These are phyloP conservation scores for Trichoderma brevicompactum DNA, from an alignment of 2,329 filamentous ascomycete species.

Conservation along the genomic window DNA sequence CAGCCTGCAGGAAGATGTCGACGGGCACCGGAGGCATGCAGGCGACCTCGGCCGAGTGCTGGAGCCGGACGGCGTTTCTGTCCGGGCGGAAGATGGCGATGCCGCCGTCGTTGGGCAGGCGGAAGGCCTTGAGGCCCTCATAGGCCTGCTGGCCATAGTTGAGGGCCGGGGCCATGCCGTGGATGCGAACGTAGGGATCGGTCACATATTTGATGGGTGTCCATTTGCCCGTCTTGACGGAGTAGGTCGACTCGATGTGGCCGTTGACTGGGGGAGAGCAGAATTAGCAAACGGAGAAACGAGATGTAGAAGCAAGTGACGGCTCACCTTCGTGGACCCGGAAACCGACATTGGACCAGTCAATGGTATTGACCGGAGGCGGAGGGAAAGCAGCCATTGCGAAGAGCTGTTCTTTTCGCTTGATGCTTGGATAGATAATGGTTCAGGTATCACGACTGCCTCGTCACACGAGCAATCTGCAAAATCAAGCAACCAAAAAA, in stretches of 20 bases:
- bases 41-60: slow-evolving; percentile 81
- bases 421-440: neutral
- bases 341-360: slow-evolving; percentile 95
- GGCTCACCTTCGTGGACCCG: slow-evolving; percentile 79
- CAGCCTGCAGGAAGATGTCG: slow-evolving; percentile 74
- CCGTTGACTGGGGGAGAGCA: slow-evolving; percentile 73
- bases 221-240: slow-evolving; percentile 75
- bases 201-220: slow-evolving; percentile 75
- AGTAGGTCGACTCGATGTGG: slow-evolving; percentile 88
- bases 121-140: slow-evolving; percentile 98
- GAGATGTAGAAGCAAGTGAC: neutral
- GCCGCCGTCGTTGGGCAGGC: slow-evolving; percentile 66
- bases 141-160: slow-evolving; percentile 99
- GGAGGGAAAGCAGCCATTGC: slow-evolving; percentile 70
- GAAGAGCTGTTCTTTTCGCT: neutral
- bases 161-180: slow-evolving; percentile 91
- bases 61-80: slow-evolving; percentile 82
- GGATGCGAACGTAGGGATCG: slow-evolving; percentile 84
- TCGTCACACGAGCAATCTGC: too few relatives aligned
- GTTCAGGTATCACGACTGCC: too few relatives aligned
- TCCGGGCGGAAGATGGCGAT: slow-evolving; percentile 89
- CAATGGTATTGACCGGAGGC: slow-evolving; percentile 77
- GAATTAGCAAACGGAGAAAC: neutral
- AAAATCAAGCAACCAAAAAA: too few relatives aligned
- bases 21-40: slow-evolving; percentile 81